Evolutionary conservation across 805 yeast species (phyloP), one percentile per base, ranked within the genome.

Genomic region (Candida methanosorbosa): DNA sequence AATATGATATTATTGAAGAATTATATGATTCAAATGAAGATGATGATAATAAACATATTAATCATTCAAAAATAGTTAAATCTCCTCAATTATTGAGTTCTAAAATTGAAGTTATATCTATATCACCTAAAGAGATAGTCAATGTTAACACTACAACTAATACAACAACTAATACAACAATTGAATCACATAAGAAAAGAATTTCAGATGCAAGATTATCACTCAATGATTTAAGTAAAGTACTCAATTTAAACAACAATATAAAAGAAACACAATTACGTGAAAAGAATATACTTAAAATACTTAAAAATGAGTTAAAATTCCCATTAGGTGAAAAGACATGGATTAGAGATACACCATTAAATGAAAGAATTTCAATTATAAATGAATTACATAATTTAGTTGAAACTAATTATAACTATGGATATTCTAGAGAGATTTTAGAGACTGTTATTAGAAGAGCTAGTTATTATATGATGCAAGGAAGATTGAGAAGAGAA

Each of bases 381-480:
- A 58, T 82, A 18, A 63, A 64, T 18, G 58, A 65, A 33, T 63
- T 86, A 32, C 61, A 68, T 45, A 46, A 48, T 6, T 61, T 68
- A 37, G 75, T 80, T 6, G 62, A 60, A 22, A 46, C 45, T 3
- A 66, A 64, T 29, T 77, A 70, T 47, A 63, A 66, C 5, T 67
- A 66, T 38, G 75, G 75, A 19, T 75, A 80, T 46, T 59, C 69
- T 30, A 64, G 62, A 32, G 68, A 66, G 14, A 61, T 74, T 17
- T 57, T 86, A 25, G 90, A 84, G 48, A 77, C 80, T 0, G 75
- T 86, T 14, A 74, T 86, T 21, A 72, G 90, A 46, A 70, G 95
- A 37, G 94, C 92, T 2, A 75, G 87, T 13, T 86, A 86, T 54
- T 73, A 78, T 36, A 60, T 75, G 63, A 81, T 80, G 88, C 94